A percentile compares a stretch with the other conserved stretches of the same genome.
Evolutionary conservation across 768 basidiomycete species (phyloP).

Genomic region (Termitomyces sp.): DNA sequence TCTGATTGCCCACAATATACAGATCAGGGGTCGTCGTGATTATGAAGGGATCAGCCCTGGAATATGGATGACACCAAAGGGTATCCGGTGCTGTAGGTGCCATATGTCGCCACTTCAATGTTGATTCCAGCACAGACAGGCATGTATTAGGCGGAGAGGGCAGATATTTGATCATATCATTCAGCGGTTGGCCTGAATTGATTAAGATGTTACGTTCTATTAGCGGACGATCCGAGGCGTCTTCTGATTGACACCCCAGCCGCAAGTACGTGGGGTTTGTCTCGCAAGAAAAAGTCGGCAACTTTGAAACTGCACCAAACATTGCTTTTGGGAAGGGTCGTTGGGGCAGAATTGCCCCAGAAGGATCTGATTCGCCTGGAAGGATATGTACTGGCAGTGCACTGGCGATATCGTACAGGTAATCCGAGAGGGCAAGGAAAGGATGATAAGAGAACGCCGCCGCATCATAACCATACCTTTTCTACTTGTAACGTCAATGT

Average conservation of each 20-base stretch:
- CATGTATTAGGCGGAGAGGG: slow-evolving; percentile 65
- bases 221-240: slow-evolving; percentile 12
- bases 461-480: slow-evolving; percentile 60
- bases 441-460: slow-evolving; percentile 73
- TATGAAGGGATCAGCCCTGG: slow-evolving; percentile 83
- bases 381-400: slow-evolving; percentile 83
- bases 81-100: slow-evolving; percentile 99
- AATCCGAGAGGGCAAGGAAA: slow-evolving; percentile 56
- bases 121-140: slow-evolving; percentile 67
- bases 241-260: slow-evolving; percentile 33
- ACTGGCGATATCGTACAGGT: slow-evolving; percentile 70
- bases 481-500: slow-evolving; percentile 30
- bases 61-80: slow-evolving; percentile 96
- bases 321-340: slow-evolving; percentile 90
- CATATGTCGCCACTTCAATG: slow-evolving; percentile 90
- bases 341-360: slow-evolving; percentile 87
- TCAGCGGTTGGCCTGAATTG: slow-evolving; percentile 89
- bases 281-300: slow-evolving; percentile 64
- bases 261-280: slow-evolving; percentile 90
- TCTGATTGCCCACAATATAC: slow-evolving; percentile 91
- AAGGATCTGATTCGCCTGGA: slow-evolving; percentile 84
- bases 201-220: slow-evolving; percentile 60
- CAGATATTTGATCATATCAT: slow-evolving; percentile 95
- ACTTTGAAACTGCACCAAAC: slow-evolving; percentile 62
- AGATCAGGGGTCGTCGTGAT: slow-evolving; percentile 81